phyloP scores from a whole-genome alignment of 768 basidiomycete genomes.

The Clitopilus hobsonii region DNA sequence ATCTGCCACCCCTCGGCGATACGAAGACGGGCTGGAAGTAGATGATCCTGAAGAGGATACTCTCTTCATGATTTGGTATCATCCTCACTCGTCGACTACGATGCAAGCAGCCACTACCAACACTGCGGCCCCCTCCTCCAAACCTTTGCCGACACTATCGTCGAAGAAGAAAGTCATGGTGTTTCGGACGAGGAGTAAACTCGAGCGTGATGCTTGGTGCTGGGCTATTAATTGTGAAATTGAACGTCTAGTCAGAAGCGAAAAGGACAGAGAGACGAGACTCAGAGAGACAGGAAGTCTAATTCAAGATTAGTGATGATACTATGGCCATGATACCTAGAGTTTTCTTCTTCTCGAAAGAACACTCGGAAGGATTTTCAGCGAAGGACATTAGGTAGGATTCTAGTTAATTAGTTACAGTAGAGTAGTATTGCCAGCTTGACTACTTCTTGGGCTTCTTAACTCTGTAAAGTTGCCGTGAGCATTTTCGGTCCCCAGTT shows the following conservation, averaged over 20 bases:
- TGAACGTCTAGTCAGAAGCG: slow-evolving; percentile 66
- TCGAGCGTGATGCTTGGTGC: slow-evolving; percentile 94
- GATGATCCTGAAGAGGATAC: slow-evolving; percentile 87
- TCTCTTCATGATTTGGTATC: slow-evolving; percentile 78
- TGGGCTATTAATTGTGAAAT: slow-evolving; percentile 92
- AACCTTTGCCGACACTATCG: slow-evolving; percentile 44
- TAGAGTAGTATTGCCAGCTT: not conserved
- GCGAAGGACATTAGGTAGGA: not conserved
- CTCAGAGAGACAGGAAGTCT: slow-evolving; percentile 64
- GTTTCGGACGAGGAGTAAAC: slow-evolving; percentile 71
- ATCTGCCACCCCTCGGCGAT: slow-evolving; percentile 60
- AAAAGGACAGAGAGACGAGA: slow-evolving; percentile 58
- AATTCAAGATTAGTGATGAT: slow-evolving; percentile 29
- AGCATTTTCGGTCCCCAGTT: slow-evolving; percentile 4
- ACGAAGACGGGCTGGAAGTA: slow-evolving; percentile 86
- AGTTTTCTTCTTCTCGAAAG: not conserved
- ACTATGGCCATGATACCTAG: too few species aligned
- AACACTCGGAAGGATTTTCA: not conserved
- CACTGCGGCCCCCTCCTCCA: slow-evolving; percentile 19
- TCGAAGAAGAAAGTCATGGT: slow-evolving; percentile 58
- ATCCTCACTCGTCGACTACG: slow-evolving; percentile 26
- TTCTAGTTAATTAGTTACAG: not conserved
- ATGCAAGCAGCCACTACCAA: slow-evolving; percentile 17
- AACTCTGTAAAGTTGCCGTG: slow-evolving; percentile 31
- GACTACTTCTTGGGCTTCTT: slow-evolving; percentile 85